These are phyloP conservation scores for Desmodesmus armatus DNA, from an alignment of 139 green algal genomes.

Conservation along the genomic window DNA sequence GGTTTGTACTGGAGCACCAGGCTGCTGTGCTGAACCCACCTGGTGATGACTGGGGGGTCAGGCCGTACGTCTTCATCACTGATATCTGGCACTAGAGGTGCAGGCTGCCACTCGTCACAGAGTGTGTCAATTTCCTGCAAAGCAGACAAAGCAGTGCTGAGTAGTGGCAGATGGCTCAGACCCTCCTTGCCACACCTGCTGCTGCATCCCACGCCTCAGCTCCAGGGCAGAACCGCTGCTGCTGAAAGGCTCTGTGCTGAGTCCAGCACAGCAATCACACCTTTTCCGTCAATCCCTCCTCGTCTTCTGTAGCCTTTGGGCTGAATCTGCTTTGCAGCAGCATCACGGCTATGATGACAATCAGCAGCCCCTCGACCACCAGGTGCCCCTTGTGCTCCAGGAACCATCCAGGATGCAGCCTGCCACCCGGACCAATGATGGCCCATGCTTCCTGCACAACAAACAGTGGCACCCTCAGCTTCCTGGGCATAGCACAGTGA, in stretches of 20 bases:
- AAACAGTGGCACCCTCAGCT: too few species aligned
- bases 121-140: slow-evolving; percentile 87
- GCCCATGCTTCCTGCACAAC: slow-evolving; percentile 80
- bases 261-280: too few species aligned
- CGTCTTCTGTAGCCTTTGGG: slow-evolving; percentile 49
- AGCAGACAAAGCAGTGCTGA: too few species aligned
- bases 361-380: slow-evolving; percentile 81
- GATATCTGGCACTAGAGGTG: slow-evolving; percentile 74
- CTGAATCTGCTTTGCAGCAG: slow-evolving; percentile 76
- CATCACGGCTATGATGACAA: slow-evolving; percentile 83
- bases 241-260: not conserved
- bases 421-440: slow-evolving; percentile 80
- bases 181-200: too few species aligned
- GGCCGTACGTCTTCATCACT: slow-evolving; percentile 46
- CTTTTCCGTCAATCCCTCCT: slow-evolving; percentile 82
- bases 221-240: not conserved
- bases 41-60: slow-evolving; percentile 67
- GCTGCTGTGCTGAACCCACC: slow-evolving; percentile 21
- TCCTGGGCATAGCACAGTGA: too few species aligned
- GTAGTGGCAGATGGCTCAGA: too few species aligned
- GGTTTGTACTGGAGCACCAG: not conserved
- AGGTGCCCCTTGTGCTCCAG: slow-evolving; percentile 86
- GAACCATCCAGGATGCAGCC: slow-evolving; percentile 82
- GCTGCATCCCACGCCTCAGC: not conserved
- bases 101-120: slow-evolving; percentile 89